Percentiles rank a stretch among this genome's conserved stretches.
These are phyloP conservation scores for Glycine tomentella DNA, from an alignment of 306 rosid species.

Conservation along the genomic window DNA sequence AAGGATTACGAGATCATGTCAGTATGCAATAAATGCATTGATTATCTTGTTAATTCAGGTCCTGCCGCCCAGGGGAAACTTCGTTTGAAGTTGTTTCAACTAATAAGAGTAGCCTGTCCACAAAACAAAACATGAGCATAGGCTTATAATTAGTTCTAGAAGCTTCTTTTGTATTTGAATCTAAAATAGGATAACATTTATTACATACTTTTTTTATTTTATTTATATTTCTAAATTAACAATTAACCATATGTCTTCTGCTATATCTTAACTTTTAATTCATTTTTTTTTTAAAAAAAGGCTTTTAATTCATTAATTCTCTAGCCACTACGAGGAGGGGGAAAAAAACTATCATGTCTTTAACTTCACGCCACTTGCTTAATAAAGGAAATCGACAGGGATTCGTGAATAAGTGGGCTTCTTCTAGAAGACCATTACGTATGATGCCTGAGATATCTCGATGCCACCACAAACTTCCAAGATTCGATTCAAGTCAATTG, in stretches of 20 bases:
- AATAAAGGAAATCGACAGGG: background rate
- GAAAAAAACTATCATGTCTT: background rate
- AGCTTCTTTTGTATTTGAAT: background rate
- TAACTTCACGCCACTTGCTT: background rate
- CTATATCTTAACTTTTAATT: background rate
- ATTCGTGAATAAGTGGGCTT: slow-evolving; percentile 44
- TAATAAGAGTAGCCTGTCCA: background rate
- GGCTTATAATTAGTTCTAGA: slow-evolving; percentile 10
- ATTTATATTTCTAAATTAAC: background rate
- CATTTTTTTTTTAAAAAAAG: background rate
- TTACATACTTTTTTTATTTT: no score
- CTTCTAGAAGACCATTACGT: slow-evolving; percentile 58
- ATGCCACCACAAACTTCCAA: slow-evolving; percentile 45
- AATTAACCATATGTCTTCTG: background rate
- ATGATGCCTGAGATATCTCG: no score
- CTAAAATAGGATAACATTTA: background rate
- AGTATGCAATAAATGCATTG: background rate
- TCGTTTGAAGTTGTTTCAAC: background rate
- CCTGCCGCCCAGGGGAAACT: no score
- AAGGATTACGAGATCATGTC: background rate
- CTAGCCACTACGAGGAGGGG: background rate
- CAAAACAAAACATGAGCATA: slow-evolving; percentile 3
- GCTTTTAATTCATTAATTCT: background rate
- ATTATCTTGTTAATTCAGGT: background rate
- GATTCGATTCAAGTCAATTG: slow-evolving; percentile 53